Evolutionary conservation across 2,329 filamentous ascomycete species (phyloP).

Genomic region (Keithomyces neogunnii): DNA sequence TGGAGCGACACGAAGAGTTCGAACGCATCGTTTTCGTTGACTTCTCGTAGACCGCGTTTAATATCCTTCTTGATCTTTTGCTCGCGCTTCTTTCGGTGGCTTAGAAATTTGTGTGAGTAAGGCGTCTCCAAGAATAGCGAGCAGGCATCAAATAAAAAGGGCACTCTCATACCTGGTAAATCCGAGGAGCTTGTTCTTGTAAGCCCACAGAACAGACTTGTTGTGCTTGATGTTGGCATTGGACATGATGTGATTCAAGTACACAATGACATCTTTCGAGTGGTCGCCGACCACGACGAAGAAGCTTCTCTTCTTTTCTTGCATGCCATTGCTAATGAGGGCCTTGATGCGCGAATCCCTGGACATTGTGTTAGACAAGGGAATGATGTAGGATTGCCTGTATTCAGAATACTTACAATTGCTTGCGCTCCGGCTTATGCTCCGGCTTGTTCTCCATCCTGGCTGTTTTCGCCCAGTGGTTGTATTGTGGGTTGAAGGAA

Average conservation of each 20-base stretch:
- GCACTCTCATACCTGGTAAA: constrained; percentile 60
- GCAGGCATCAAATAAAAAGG: not conserved
- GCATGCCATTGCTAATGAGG: constrained; percentile 83
- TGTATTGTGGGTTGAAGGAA: constrained; percentile 17
- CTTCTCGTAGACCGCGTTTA: constrained; percentile 86
- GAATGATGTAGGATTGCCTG: not conserved
- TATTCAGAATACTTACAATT: constrained; percentile 30
- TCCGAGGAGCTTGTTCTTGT: constrained; percentile 93
- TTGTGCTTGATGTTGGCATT: constrained; percentile 78
- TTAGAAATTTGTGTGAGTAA: constrained; percentile 15
- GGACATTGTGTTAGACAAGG: not conserved
- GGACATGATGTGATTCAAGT: constrained; percentile 86
- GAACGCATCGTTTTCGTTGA: constrained; percentile 89
- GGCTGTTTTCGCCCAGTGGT: constrained; percentile 11
- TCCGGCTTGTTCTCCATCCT: constrained; percentile 35
- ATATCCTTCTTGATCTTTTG: constrained; percentile 98
- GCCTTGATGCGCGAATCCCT: constrained; percentile 86
- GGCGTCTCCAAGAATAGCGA: too few relatives aligned
- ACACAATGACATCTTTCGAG: constrained; percentile 93
- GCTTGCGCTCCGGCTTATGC: constrained; percentile 52
- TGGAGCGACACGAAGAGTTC: constrained; percentile 94
- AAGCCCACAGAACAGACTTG: constrained; percentile 96
- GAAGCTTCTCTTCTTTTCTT: constrained; percentile 96
- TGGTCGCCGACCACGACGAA: constrained; percentile 90
- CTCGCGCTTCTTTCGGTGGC: constrained; percentile 96